These are phyloP conservation scores for Amylostereum chailletii DNA, from an alignment of 1,284 basidiomycete species.

Conservation along the genomic window DNA sequence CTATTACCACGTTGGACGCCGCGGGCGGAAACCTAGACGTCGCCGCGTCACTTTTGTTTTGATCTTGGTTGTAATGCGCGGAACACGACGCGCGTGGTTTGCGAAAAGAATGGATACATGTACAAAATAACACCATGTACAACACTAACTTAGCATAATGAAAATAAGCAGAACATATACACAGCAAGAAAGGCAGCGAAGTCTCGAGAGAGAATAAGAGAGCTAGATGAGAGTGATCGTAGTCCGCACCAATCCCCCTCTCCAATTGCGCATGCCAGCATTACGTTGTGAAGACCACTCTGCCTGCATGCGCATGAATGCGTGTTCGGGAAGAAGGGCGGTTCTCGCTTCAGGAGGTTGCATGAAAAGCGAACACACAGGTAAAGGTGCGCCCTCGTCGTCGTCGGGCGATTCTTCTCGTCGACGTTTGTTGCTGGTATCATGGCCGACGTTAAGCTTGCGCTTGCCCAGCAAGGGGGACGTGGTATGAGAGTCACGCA, in stretches of 20 bases:
- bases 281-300: slow-evolving; percentile 74
- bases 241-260: slow-evolving; percentile 74
- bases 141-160: background rate
- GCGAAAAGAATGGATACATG: slow-evolving; percentile 9
- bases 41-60: slow-evolving; percentile 85
- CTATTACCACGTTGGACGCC: slow-evolving; percentile 70
- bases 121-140: slow-evolving; percentile 9
- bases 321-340: slow-evolving; percentile 73
- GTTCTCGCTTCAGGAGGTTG: slow-evolving; percentile 74
- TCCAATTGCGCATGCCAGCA: slow-evolving; percentile 82
- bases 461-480: slow-evolving; percentile 64
- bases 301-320: slow-evolving; percentile 80
- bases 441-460: slow-evolving; percentile 39
- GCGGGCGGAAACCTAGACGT: slow-evolving; percentile 82
- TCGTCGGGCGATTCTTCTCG: slow-evolving; percentile 52
- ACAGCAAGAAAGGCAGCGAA: slow-evolving; percentile 4
- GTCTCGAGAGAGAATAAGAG: slow-evolving; percentile 6
- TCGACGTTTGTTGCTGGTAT: slow-evolving; percentile 49
- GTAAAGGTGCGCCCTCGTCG: slow-evolving; percentile 48
- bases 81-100: slow-evolving; percentile 5
- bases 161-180: slow-evolving; percentile 10
- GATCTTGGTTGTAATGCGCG: slow-evolving; percentile 10
- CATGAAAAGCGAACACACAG: slow-evolving; percentile 67
- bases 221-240: slow-evolving; percentile 71
- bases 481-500: slow-evolving; percentile 53